A percentile compares a stretch with the other conserved stretches of the same genome.
phyloP scores from a whole-genome alignment of 257 asterid species.

The Gentiana straminea region DNA sequence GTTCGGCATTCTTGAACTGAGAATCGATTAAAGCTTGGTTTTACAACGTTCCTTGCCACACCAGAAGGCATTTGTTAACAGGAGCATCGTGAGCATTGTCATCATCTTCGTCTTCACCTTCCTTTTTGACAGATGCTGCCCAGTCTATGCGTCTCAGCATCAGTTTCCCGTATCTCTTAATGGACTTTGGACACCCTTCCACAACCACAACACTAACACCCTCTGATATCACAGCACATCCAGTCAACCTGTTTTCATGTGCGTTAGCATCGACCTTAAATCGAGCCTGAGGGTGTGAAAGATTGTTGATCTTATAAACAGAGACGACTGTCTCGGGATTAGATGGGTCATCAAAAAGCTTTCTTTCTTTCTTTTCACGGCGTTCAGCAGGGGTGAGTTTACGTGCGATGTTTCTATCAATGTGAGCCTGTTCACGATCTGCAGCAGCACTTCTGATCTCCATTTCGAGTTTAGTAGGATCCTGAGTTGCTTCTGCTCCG shows the following conservation, averaged over 20 bases:
- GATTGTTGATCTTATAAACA: constrained; percentile 64
- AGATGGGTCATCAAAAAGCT: constrained; percentile 57
- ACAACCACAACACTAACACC: constrained; percentile 71
- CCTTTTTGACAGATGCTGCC: constrained; percentile 51
- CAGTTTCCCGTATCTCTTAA: constrained; percentile 81
- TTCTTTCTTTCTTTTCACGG: constrained; percentile 86
- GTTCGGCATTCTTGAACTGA: constrained; percentile 72
- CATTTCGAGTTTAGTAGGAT: constrained; percentile 91
- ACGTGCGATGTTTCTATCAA: constrained; percentile 78
- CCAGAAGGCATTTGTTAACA: constrained; percentile 64
- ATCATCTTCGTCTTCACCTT: constrained; percentile 34
- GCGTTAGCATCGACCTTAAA: constrained; percentile 90
- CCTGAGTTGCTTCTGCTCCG: constrained; percentile 97
- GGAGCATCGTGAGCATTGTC: constrained; percentile 35
- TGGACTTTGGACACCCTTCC: constrained; percentile 80
- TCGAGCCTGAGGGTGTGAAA: constrained; percentile 87
- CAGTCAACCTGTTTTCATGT: constrained; percentile 71
- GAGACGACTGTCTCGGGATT: constrained; percentile 58
- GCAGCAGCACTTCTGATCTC: constrained; percentile 95
- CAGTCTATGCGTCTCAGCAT: constrained; percentile 24
- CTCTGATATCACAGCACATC: constrained; percentile 75
- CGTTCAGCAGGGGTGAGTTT: constrained; percentile 96
- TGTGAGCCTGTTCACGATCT: constrained; percentile 96
- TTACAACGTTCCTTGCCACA: constrained; percentile 86
- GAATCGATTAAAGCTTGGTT: constrained; percentile 47